Evolutionary conservation across 352 stramenopile genomes (phyloP), one percentile per base, ranked within the genome.

Genomic region (Phytophthora meadii): DNA sequence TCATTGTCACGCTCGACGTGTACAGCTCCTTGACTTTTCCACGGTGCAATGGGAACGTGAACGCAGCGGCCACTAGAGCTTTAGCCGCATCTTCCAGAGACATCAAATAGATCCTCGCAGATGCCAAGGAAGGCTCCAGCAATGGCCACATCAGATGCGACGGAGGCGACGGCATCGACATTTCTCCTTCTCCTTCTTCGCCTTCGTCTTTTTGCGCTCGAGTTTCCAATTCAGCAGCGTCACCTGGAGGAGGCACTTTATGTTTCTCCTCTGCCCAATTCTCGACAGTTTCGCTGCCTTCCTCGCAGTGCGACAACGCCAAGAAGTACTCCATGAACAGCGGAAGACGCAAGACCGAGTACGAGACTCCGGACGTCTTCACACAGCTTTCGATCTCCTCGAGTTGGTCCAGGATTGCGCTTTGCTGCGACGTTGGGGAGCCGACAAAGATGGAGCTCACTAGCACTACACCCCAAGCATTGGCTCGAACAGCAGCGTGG

Each of bases 321-420:
- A 89, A 39, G 34, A 94, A 92, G 58, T 92, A 94, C 68, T 94
- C 86, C 72, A 92, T 90, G 27, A 94, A 90, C 30, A 94, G 36
- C 32, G 86, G 86, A 15, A 94, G 61, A 0, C 86, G 79, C 44
- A 92, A 45, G 52, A 92, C 88, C 44, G 69, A 74, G 44, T 82
- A 89, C 37, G 82, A 61, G 46, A 92, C 70, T 1, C 78, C 81
- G 19, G 82, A 87, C 5, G 51, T 71, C 56, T 89, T 87, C 17
- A 94, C 59, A 25, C 76, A 81, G 45, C 66, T 67, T 41, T 94
- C 86, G 54, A 92, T 84, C 44, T 86, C 80, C 40, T 77, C 73
- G 45, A 92, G 69, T 54, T 85, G 72, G 30, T 89, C 84, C 19
- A 89, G 57, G 17, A 71, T 73, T 6, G 53, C 54, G 54, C 57